Base-by-base conservation (phyloP, 169 alveolate genomes). In the Plasmodium billcollinsi region DNA sequence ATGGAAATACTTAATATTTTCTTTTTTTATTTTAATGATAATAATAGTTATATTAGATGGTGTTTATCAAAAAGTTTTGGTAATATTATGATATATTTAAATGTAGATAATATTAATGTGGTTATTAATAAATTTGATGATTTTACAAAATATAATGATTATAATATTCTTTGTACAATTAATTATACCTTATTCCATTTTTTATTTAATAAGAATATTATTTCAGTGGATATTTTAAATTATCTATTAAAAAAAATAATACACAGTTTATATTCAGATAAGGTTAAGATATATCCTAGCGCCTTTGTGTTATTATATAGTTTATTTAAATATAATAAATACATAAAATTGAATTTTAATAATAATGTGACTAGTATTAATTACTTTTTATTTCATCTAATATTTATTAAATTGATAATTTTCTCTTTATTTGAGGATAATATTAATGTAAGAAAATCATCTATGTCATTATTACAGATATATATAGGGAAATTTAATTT, bases 31-130 rank as follows among this genome's bases (percentile, higher is more conserved):
- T 80, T 80, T 50, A 80, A 80, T 49, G 80, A 80, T 71, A 80
- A 61, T 65, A 80, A 62, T 67, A 80, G 65, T 45, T 15, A 65
- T 45, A 29, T 80, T 67, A 49, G 90, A 59, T 80, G 90, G 90
- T 80, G 83, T 47, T 58, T 67, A 14, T 80, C 90, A 43, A 80
- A 80, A 66, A 66, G 90, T 39, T 80, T 80, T 56, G 90, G 90
- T 15, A 80, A 65, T 7, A 80, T 80, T 39, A 66, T 80, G 69
- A 54, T 71, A 18, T 71, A 66, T 67, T 61, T 80, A 45, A 80
- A 43, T 59, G 6, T 15, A 26, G 54, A 80, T 20, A 67, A 80
- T 47, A 62, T 80, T 5, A 20, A 47, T 49, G 7, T 15, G 0
- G 54, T 80, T 3, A 66, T 80, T 29, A n/a, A 50, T 14, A 80